Evolutionary conservation across 164 flowering plant genomes (phyloP).

Genomic region (Amborella trichopoda): DNA sequence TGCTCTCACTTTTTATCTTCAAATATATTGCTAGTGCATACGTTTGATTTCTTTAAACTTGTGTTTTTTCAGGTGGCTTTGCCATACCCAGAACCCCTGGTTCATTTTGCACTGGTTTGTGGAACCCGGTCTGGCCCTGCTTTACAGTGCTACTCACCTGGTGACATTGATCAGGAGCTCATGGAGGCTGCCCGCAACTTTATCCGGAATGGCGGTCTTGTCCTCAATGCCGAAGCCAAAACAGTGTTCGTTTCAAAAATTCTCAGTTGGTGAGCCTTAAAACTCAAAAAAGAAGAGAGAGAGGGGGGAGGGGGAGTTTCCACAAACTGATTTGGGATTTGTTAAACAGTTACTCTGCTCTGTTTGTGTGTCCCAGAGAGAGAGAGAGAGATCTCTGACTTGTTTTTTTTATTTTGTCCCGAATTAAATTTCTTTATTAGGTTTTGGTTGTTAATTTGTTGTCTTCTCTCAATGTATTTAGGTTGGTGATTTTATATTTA

Average conservation of each 20-base stretch:
- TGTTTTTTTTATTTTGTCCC: too few species aligned
- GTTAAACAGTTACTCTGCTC: too few species aligned
- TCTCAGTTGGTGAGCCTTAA: slow-evolving; percentile 77
- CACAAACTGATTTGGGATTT: neutral
- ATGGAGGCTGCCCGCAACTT: slow-evolving; percentile 58
- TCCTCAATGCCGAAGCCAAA: slow-evolving; percentile 33
- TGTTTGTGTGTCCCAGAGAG: too few species aligned
- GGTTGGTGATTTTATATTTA: too few species aligned
- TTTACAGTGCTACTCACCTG: slow-evolving; percentile 73
- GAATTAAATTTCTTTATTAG: neutral
- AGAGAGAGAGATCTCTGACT: too few species aligned
- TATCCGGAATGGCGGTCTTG: slow-evolving; percentile 51
- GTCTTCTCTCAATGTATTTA: neutral
- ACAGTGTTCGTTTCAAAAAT: slow-evolving; percentile 39
- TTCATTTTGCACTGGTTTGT: slow-evolving; percentile 67
- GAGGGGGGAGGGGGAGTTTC: too few species aligned
- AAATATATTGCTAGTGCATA: too few species aligned
- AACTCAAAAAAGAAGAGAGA: too few species aligned
- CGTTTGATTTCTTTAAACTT: too few species aligned
- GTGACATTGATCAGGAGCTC: slow-evolving; percentile 64
- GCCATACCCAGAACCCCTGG: slow-evolving; percentile 58
- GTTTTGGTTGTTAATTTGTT: neutral
- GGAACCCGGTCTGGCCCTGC: slow-evolving; percentile 77
- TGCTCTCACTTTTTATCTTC: too few species aligned
- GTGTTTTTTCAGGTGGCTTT: slow-evolving; percentile 60